Evolutionary conservation across 345 rosid species (phyloP).

Genomic region (Ceriops decandra): DNA sequence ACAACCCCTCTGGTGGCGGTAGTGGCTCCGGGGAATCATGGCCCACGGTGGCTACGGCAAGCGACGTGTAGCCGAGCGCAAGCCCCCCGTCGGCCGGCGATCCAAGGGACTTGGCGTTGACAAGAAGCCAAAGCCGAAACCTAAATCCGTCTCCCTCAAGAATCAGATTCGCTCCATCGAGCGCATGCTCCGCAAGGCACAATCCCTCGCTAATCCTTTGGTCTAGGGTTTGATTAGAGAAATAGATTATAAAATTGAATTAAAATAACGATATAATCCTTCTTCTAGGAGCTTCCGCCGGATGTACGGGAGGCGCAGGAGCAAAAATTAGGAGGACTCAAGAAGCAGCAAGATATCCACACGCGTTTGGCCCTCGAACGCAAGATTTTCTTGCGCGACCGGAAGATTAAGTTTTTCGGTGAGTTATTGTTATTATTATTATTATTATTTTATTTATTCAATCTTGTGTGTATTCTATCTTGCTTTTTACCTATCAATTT

Average conservation of each 20-base stretch:
- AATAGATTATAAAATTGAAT: neutral
- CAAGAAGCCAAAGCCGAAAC: conserved; percentile 76
- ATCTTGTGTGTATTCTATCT: neutral
- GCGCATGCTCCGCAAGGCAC: conserved; percentile 96
- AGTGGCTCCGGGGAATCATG: conserved; percentile 33
- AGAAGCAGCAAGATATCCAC: conserved; percentile 86
- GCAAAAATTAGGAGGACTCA: conserved; percentile 66
- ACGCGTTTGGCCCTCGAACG: conserved; percentile 80
- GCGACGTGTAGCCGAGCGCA: conserved; percentile 62
- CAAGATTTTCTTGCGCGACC: conserved; percentile 75
- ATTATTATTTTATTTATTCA: neutral
- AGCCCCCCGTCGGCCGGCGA: conserved; percentile 60
- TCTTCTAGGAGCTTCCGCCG: conserved; percentile 49
- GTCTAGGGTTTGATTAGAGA: neutral
- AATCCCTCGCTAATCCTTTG: neutral
- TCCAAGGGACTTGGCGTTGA: conserved; percentile 65
- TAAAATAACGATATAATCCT: neutral
- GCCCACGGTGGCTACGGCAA: conserved; percentile 93
- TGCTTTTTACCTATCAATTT: neutral
- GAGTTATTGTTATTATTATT: neutral
- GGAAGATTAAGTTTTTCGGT: conserved; percentile 97
- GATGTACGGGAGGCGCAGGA: conserved; percentile 73
- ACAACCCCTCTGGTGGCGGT: no score
- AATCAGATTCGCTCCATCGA: conserved; percentile 94
- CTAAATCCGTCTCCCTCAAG: conserved; percentile 68